Evolutionary conservation across 768 basidiomycete species (phyloP), one percentile per base, ranked within the genome.

Genomic region (Clitopilus hobsonii): DNA sequence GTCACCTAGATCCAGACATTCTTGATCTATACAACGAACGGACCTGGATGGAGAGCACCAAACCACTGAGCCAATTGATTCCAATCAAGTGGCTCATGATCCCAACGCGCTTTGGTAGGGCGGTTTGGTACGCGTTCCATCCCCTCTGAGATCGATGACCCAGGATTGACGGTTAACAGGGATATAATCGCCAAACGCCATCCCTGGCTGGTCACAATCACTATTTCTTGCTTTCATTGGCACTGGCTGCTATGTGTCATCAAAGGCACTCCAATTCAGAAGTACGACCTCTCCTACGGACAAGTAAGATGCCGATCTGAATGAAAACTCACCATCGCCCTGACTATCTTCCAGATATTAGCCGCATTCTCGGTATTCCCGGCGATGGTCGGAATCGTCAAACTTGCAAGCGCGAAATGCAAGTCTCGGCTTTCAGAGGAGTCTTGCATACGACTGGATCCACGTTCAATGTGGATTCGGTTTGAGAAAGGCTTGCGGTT

Each of bases 151-250:
- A 11, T 14, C 13, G 3, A 11, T 14, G 32, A 36, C 32, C 4
- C n/a, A 14, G 8, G n/a, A 3, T 10, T 4, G 4, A 14, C 4
- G 32, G n/a, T 36, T 36, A 13, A 6, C 28, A 62, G 61, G 61
- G 18, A 38, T n/a, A 51, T 58, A 14, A 27, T 59, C 24, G 29
- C 56, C 2, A 22, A 22, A 18, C 50, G 47, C 1, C 61, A 62
- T 38, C 54, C 58, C 5, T 59, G 61, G 61, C 51, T 56, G 11
- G 48, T 58, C 29, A 41, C 60, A 24, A 48, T 52, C 4, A 56
- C 60, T 23, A 49, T 62, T 20, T 51, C 45, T 10, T 59, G 56
- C 27, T 53, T 62, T 10, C 59, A 57, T 50, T 60, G 58, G 59
- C 59, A 54, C 47, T 62, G 58, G 59, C 38, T 58, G 16, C 54